Base-by-base conservation (phyloP, 768 basidiomycete species). In the Termitomyces eurrhizus region DNA sequence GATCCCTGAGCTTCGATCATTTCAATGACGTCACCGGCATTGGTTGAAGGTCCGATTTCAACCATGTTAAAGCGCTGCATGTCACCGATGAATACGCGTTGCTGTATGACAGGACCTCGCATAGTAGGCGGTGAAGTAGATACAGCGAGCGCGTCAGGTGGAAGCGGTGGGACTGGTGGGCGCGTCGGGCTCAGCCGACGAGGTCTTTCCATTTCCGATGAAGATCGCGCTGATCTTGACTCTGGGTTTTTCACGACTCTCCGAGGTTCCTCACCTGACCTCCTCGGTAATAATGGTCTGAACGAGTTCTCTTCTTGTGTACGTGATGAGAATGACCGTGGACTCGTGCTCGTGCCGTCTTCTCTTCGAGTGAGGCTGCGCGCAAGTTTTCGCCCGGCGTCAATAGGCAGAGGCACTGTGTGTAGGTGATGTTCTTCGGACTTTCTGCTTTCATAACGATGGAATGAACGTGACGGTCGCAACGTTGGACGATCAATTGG, bases 31-130 rank as follows among this genome's bases (percentile, higher is more conserved):
- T 93, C 90, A 39, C 85, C 80, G 9, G 92, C 92, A 32, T 77
- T 85, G 2, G 90, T 95, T 11, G 73, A 71, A 13, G 86, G 74
- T 1, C 79, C 76, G 45, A 97, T 81, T 65, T 90, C 88, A 12
- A 95, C 83, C 68, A 83, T 84, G 63, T 88, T 82, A 65, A 88
- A 91, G 45, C 86, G 80, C 70, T 92, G 89, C 78, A 86, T 80
- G 66, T 88, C 87, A 5, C 85, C 86, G 60, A 95, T 78, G 68
- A 93, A 95, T 9, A 95, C 74, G 13, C 90, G 81, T 68, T 89
- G 89, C 65, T 89, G 89, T 21, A 76, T 75, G 13, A 80, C 72
- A 33, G 65, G 21, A 44, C 73, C 67, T 67, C 74, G 56, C 63
- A 41, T 26, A 39, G 42, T 48, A 45, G 68, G 58, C 42, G 66